These are phyloP conservation scores for Alternaria panax DNA, from an alignment of 2,329 filamentous ascomycete species.

Conservation along the genomic window DNA sequence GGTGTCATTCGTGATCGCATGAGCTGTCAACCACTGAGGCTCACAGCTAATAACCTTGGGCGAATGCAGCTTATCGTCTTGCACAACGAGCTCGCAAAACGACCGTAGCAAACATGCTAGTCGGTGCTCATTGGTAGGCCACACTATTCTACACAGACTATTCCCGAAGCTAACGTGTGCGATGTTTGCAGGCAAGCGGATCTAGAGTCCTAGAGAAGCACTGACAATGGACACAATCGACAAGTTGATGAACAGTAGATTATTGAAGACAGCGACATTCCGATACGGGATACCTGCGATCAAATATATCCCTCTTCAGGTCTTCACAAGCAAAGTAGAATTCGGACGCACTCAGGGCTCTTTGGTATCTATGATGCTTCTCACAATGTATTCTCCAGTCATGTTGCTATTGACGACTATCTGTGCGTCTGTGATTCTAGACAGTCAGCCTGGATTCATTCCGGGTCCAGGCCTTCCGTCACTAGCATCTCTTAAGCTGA, in stretches of 20 bases:
- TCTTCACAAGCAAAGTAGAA: background rate
- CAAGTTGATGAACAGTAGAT: background rate
- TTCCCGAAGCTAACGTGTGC: background rate
- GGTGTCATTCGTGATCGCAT: background rate
- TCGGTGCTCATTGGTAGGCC: background rate
- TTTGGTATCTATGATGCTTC: background rate
- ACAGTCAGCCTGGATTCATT: background rate
- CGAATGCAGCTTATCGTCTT: background rate
- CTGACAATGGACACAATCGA: background rate
- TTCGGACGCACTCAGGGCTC: background rate
- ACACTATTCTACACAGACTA: background rate
- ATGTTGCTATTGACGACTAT: background rate
- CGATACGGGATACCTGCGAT: background rate
- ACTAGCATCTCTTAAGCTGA: slow-evolving; percentile 15
- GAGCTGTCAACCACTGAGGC: background rate
- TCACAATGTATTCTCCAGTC: background rate
- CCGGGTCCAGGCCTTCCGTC: slow-evolving; percentile 14
- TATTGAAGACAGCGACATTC: background rate
- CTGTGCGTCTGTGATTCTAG: background rate
- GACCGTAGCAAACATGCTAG: background rate
- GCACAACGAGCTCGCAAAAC: background rate
- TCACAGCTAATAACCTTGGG: background rate
- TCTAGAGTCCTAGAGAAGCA: background rate
- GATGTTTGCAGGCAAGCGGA: background rate
- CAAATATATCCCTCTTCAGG: background rate